phyloP scores from a whole-genome alignment of 169 alveolate species.

The Plasmodium vivax region DNA sequence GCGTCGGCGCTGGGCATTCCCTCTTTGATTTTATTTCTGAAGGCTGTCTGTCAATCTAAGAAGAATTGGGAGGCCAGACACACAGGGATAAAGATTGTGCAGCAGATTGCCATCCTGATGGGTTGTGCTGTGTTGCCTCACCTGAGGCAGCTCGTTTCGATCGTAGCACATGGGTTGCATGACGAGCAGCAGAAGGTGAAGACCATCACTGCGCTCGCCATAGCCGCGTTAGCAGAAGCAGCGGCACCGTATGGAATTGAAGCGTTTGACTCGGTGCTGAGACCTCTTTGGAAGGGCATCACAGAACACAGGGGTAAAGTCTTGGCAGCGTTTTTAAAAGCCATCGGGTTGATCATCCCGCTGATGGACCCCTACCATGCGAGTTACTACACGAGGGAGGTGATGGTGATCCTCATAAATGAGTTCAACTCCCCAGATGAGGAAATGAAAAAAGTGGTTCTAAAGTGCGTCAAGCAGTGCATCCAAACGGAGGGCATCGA shows the following conservation, averaged over 20 bases:
- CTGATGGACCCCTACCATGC: conserved; percentile 99
- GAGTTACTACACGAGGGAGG: conserved; percentile 96
- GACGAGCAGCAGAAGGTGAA: conserved; percentile 97
- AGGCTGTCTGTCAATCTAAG: conserved; percentile 98
- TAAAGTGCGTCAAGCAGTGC: conserved; percentile 97
- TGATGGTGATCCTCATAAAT: conserved; percentile 95
- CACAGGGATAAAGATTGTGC: conserved; percentile 99
- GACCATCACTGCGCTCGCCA: conserved; percentile 98
- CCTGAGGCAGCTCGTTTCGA: conserved; percentile 96
- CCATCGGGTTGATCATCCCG: conserved; percentile 96
- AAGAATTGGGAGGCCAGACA: conserved; percentile 99
- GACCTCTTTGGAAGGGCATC: conserved; percentile 99
- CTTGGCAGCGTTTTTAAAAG: conserved; percentile 98
- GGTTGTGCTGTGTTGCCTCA: conserved; percentile 99
- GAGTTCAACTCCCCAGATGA: conserved; percentile 99
- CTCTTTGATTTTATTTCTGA: conserved; percentile 96
- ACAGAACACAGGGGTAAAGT: conserved; percentile 97
- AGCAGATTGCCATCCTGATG: conserved; percentile 96
- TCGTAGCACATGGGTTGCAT: conserved; percentile 96
- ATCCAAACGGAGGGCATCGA: conserved; percentile 98
- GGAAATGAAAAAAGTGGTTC: conserved; percentile 98
- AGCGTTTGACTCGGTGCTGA: conserved; percentile 97
- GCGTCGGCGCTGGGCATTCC: conserved; percentile 99
- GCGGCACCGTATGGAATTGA: conserved; percentile 99
- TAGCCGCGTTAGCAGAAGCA: conserved; percentile 99